Evolutionary conservation across 768 basidiomycete genomes (phyloP).

Genomic region (Gelatoporia subvermispora): DNA sequence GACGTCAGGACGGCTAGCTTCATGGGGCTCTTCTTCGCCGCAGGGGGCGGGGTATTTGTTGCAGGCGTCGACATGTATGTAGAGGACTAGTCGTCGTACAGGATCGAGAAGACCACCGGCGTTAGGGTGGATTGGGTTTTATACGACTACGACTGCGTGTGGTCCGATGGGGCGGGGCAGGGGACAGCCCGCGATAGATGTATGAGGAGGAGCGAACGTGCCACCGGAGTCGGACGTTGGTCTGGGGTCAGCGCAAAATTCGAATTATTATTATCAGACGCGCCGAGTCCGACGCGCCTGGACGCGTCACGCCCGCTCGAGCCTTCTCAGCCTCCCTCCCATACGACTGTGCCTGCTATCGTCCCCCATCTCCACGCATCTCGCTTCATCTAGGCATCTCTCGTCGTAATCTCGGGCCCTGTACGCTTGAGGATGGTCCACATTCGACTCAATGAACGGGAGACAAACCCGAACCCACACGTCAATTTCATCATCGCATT

Average conservation of each 20-base stretch:
- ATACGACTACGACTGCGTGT: neutral
- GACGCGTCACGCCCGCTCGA: neutral
- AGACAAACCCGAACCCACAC: slow-evolving; percentile 68
- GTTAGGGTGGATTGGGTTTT: too few species aligned
- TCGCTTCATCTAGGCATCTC: neutral
- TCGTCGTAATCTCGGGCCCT: neutral
- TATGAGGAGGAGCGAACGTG: neutral
- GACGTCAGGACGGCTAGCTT: slow-evolving; percentile 93
- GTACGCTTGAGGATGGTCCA: slow-evolving; percentile 74
- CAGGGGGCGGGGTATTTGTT: neutral
- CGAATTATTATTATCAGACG: too few species aligned
- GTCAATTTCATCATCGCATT: slow-evolving; percentile 74
- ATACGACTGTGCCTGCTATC: neutral
- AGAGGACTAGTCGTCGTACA: neutral
- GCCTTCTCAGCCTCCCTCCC: too few species aligned
- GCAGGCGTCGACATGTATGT: neutral
- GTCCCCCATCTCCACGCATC: neutral
- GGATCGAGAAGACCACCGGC: too few species aligned
- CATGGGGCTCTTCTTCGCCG: slow-evolving; percentile 36
- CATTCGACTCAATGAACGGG: slow-evolving; percentile 60
- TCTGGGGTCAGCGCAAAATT: neutral
- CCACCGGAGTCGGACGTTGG: neutral
- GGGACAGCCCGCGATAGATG: slow-evolving; percentile 3
- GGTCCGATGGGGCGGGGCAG: slow-evolving; percentile 1
- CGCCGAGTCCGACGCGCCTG: slow-evolving; percentile 1